Evolutionary conservation across 1,284 basidiomycete genomes (phyloP), one percentile per base, ranked within the genome.

Genomic region (Acaromyces ingoldii): DNA sequence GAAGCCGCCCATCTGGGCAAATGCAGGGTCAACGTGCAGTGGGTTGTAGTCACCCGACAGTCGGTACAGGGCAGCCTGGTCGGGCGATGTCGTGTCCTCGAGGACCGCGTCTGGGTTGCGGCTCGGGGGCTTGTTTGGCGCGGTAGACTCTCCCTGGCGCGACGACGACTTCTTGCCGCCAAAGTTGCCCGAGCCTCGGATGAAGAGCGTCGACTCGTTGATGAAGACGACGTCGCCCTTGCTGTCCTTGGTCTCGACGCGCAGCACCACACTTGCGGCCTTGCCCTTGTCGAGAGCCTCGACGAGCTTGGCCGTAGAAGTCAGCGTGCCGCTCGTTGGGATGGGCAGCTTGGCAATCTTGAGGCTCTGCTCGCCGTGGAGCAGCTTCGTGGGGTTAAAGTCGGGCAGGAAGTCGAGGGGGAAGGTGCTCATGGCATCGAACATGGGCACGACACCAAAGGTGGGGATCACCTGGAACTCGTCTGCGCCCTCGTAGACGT

Each of bases 301-400:
- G 49, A 89, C 84, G 50, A 88, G 67, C n/a, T 82, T 81, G 9
- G 85, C 82, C 67, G 87, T 81, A 76, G 83, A 93, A 37, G 90
- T 81, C 30, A 97, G 79, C n/a, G 85, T 85, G 2, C 84, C 92
- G 25, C 88, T 90, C 30, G 89, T 72, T 22, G 89, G 81, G 34
- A 93, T 73, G 34, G 81, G 78, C 51, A 84, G 87, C 77, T 92
- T 92, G 3, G 54, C 67, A 60, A 93, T 86, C 41, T 80, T 67
- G 58, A 99, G 80, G 77, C 90, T 97, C 75, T 98, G 95, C 77
- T 99, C 93, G 54, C 93, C 93, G 77, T 99, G 95, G 25, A 99
- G 82, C n/a, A 98, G 81, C 79, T 91, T 96, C 57, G 91, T 89
- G 82, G 90, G 91, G 75, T 57, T 92, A 79, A 86, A 98, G 78